Base-by-base conservation (phyloP, 1,139 yeast species). In the Suhomyces bribrorum region DNA sequence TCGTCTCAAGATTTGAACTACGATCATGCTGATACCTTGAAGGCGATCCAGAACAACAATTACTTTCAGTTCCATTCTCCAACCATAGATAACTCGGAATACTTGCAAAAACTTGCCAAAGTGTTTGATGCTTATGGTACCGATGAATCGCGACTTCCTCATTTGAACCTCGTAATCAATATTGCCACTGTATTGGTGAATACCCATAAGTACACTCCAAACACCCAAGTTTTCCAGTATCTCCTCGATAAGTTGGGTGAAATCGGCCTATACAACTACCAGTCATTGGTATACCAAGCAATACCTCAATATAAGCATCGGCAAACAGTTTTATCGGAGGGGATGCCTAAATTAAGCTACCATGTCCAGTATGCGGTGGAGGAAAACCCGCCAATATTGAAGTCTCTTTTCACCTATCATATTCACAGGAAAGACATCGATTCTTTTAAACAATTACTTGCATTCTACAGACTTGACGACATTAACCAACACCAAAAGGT, bases 1-100 rank as follows among this genome's bases (percentile, higher is more conserved):
- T 61, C 73, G 2, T 63, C 66, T 0, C 63, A 65, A 25, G 56
- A 56, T 48, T 49, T 66, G 20, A 67, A 62, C 36, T 63, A 64
- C 37, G 58, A 63, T 14, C 53, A 55, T 29, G 51, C 62, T 1
- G 68, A 63, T 37, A 53, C 57, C 9, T 29, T 50, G 5, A 47
- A 38, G n/a, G 38, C 39, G 20, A 44, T 58, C 5, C 53, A 49
- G 29, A 47, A 50, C 5, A 29, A 36, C 5, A 43, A 45, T 14
- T 47, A 48, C 9, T 40, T 61, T 3, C 34, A 37, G 12, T 64
- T 62, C 34, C 26, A 41, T 9, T 48, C 53, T 13, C 45, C 48
- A 3, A 34, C 37, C 5, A 36, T 45, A 3, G 45, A 49, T 31
- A 53, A 57, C 37, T 32, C 47, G 0, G 63, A 63, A 34, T 59